phyloP scores from a whole-genome alignment of 495 filamentous ascomycete species.

The Penicillium flavigenum region DNA sequence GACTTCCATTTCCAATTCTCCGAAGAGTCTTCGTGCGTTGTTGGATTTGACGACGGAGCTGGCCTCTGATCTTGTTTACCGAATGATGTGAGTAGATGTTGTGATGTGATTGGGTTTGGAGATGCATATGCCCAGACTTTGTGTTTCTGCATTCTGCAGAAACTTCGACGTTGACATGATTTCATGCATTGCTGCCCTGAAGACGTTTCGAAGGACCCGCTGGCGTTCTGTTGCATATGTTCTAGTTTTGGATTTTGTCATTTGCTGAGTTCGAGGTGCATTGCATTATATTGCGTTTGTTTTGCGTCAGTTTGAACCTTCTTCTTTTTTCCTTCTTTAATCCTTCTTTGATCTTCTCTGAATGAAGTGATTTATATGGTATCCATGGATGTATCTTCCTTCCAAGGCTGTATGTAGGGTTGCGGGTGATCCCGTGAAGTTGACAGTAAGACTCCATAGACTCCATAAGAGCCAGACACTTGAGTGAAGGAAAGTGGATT shows the following conservation, averaged over 20 bases:
- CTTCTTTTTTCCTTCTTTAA: too few species aligned
- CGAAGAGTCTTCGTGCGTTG: conserved; percentile 37
- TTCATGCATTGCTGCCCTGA: conserved; percentile 12
- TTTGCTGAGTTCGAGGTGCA: conserved; percentile 7
- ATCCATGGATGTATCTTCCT: too few species aligned
- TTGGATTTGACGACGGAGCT: conserved; percentile 45
- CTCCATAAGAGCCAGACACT: neutral
- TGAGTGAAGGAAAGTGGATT: neutral
- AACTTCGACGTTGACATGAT: neutral
- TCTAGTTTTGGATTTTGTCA: conserved; percentile 12
- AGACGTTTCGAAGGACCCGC: conserved; percentile 3
- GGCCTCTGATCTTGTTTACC: conserved; percentile 49
- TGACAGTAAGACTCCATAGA: too few species aligned
- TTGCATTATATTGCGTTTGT: conserved; percentile 17
- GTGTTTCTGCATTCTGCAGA: conserved; percentile 2
- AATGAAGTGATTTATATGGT: neutral
- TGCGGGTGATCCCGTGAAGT: neutral
- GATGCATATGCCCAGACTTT: conserved; percentile 4
- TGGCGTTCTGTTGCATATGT: conserved; percentile 5
- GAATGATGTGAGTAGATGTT: conserved; percentile 36
- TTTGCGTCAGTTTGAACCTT: conserved; percentile 4
- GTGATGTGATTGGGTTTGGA: conserved; percentile 15
- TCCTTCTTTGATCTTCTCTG: neutral
- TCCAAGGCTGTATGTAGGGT: neutral
- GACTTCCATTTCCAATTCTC: conserved; percentile 23